A percentile compares a stretch with the other conserved stretches of the same genome.
Conservation (phyloP, 2,329 filamentous ascomycete species). For the Metarhizium humberi region DNA sequence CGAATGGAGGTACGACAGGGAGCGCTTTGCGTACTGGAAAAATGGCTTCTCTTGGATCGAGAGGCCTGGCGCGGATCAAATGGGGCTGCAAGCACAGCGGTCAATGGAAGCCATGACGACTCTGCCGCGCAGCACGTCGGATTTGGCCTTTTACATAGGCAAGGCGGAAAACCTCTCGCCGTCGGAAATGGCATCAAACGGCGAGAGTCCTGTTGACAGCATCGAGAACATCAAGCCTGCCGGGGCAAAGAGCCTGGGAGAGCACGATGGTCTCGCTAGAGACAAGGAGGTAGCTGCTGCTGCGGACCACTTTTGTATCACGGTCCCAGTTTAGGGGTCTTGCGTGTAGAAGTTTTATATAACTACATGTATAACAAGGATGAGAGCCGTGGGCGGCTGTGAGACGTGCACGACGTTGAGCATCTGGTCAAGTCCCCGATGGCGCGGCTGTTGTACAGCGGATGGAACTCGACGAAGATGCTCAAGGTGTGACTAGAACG, state of each 20-base stretch:
- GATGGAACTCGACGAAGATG: too few relatives aligned
- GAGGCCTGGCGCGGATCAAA: slow-evolving; percentile 10
- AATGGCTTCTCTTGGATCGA: slow-evolving; percentile 15
- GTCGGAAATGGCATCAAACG: neutral
- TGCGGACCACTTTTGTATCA: slow-evolving; percentile 1
- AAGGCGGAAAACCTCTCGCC: neutral
- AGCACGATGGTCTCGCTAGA: neutral
- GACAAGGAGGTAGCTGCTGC: neutral
- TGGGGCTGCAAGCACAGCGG: slow-evolving; percentile 8
- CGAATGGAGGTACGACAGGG: slow-evolving; percentile 11
- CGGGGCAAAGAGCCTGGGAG: neutral
- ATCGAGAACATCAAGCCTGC: neutral
- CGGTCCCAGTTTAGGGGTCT: neutral
- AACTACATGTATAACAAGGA: too few relatives aligned
- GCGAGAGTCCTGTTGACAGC: neutral
- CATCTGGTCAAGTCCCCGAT: too few relatives aligned
- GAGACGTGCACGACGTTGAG: too few relatives aligned
- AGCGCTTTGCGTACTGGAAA: slow-evolving; percentile 14
- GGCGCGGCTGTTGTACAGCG: too few relatives aligned
- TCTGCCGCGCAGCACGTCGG: slow-evolving; percentile 1
- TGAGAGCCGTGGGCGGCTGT: too few relatives aligned
- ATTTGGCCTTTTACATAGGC: slow-evolving; percentile 8
- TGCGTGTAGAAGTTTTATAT: too few relatives aligned
- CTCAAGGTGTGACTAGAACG: too few relatives aligned
- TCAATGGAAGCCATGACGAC: slow-evolving; percentile 5